Evolutionary conservation across 1,284 basidiomycete genomes (phyloP), one percentile per base, ranked within the genome.

Genomic region (Leccinum cinnamomeum): DNA sequence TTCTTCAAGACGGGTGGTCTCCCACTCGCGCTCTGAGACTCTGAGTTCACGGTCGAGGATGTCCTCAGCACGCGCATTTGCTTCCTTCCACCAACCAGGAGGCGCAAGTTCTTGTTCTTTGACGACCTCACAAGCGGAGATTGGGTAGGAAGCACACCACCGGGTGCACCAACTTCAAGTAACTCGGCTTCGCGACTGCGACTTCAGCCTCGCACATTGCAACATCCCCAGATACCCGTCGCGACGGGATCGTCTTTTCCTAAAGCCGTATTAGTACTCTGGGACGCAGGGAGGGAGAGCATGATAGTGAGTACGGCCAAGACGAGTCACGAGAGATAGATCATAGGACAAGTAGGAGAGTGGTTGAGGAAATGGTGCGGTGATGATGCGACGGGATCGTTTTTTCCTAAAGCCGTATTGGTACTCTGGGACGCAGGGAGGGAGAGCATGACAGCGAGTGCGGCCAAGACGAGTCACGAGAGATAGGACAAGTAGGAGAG

Each of bases 341-440:
- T 23, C 23, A 92, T 58, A 93, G 83, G 55, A 92, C 89, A 46
- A 93, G 86, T 61, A 93, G 83, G 53, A 93, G 85, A 8, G 91
- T 93, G 0, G 91, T 93, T n/a, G 91, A 92, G 7, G 91, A 93
- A 66, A 93, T 92, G 59, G 91, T 92, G 62, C 91, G 82, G 69
- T 90, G 88, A 65, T 91, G 90, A 71, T 90, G 89, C 73, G 11
- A 76, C 75, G 33, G 79, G 72, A 7, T 82, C 80, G 1, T 78
- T 73, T 46, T 78, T 76, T 41, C 73, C 71, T 5, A 68, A 67
- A 16, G 74, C 59, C 4, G 41, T 4, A 1, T 72, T 70, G 14
- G 73, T 58, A 12, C 68, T 56, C 50, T 78, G 77, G 3, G 86
- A 84, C 1, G 75, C 72, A 1, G 91, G 91, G 7, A 93, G 81